Conservation (phyloP, 768 basidiomycete genomes). For the Leucosporidium creatinivorum region DNA sequence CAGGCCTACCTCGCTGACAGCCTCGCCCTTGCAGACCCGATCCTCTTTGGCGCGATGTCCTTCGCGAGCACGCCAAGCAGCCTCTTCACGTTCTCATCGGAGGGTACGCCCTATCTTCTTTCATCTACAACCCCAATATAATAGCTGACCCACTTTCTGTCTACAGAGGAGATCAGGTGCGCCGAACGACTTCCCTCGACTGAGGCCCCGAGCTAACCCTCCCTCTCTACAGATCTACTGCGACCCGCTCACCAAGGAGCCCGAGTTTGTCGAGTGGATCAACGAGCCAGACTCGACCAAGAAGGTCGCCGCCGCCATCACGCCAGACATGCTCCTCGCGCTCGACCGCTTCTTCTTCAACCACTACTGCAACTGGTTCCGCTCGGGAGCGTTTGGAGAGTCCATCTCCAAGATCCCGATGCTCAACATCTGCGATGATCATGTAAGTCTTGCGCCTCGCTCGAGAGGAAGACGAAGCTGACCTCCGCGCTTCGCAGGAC, state of each 20-base stretch:
- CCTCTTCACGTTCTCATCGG: conserved; percentile 87
- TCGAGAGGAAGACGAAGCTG: too few relatives aligned
- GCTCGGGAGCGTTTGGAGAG: conserved; percentile 36
- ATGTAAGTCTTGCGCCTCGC: conserved; percentile 35
- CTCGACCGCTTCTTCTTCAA: conserved; percentile 56
- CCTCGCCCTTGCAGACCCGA: conserved; percentile 19
- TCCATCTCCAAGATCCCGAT: conserved; percentile 34
- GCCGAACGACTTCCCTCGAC: too few relatives aligned
- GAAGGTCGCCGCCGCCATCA: conserved; percentile 57
- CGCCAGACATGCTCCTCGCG: conserved; percentile 62
- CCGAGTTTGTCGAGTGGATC: conserved; percentile 82
- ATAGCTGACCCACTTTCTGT: too few relatives aligned
- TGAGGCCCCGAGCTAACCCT: too few relatives aligned
- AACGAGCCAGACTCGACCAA: conserved; percentile 52
- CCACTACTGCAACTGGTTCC: conserved; percentile 35
- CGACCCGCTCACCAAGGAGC: conserved; percentile 76
- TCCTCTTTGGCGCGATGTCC: conserved; percentile 77
- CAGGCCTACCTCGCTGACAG: conserved; percentile 48
- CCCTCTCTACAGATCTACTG: conserved; percentile 77
- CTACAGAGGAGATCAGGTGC: too few relatives aligned
- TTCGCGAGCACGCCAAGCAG: conserved; percentile 64
- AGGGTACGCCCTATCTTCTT: background rate
- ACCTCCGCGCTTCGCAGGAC: background rate
- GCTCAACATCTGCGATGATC: conserved; percentile 43
- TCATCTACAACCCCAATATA: background rate